Evolutionary conservation across 225 moss, liverwort and hornwort genomes (phyloP), one percentile per base, ranked within the genome.

Genomic region (Marchantia polymorpha): DNA sequence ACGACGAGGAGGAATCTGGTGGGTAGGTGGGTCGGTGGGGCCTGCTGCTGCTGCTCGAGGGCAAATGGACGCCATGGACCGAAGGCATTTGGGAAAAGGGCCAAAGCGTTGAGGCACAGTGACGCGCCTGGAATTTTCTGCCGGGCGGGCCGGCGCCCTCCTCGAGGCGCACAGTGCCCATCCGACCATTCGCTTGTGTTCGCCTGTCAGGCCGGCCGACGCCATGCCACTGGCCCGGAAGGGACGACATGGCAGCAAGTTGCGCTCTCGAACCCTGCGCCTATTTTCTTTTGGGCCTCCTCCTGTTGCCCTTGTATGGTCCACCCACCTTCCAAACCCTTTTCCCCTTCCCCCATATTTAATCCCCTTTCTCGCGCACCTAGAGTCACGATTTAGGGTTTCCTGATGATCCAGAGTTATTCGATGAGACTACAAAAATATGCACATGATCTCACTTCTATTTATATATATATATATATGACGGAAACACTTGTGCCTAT

Each of bases 11-110:
- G 51, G 70, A 50, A 88, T 89, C 91, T 91, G 56, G 56, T 56
- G 56, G 56, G 56, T 56, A 56, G 83, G 58, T 89, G 91, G 48
- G 58, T 89, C 89, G 48, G 71, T 50, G 83, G 81, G 69, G 91
- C 83, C 78, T 13, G 56, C 14, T 12, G 56, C 56, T 56, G 56
- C 56, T 56, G 56, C 19, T 13, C 5, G 71, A 84, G 69, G 58
- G 89, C 87, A 0, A 87, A 27, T 16, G 23, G 65, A 65, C 9
- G 65, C 65, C 7, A 65, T 65, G 89, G 91, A 39, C 2, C 39
- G 39, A 16, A 91, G 65, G 26, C 7, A 65, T 65, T 65, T 23
- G 65, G 65, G 65, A 65, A 65, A 65, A 65, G 65, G 19, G 56
- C 4, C 19, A 12, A 65, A 12, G 65, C n/a, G 9, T 65, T 65